These are phyloP conservation scores for Trametes versicolor DNA, from an alignment of 1,284 basidiomycete species.

Conservation along the genomic window DNA sequence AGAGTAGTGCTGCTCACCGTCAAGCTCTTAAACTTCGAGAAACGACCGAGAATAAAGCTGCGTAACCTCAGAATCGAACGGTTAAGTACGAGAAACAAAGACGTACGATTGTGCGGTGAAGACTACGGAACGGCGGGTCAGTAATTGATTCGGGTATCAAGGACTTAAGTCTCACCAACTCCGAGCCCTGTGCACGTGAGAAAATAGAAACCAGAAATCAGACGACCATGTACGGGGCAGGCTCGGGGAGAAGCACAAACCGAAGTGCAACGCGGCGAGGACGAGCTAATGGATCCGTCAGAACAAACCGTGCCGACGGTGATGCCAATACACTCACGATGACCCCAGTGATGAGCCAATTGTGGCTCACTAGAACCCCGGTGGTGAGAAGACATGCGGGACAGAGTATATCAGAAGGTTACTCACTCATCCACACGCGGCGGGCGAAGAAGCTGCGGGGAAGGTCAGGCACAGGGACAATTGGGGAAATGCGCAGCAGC, in stretches of 20 bases:
- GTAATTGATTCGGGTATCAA: not conserved
- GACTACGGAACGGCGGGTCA: conserved; percentile 10
- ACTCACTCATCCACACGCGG: conserved; percentile 44
- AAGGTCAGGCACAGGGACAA: conserved; percentile 5
- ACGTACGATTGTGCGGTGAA: conserved; percentile 44
- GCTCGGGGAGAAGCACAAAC: conserved; percentile 10
- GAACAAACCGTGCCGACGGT: not conserved
- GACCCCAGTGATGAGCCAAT: conserved; percentile 39
- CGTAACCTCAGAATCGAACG: not conserved
- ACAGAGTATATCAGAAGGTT: not conserved
- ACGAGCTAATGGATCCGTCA: conserved; percentile 27
- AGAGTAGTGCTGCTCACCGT: conserved; percentile 31
- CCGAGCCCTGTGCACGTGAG: conserved; percentile 34
- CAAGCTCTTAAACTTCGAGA: conserved; percentile 39
- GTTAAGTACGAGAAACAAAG: not conserved
- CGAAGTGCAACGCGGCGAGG: conserved; percentile 39
- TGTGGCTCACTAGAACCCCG: conserved; percentile 36
- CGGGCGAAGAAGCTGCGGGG: conserved; percentile 44
- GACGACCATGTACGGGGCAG: not conserved
- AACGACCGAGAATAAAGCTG: conserved; percentile 40
- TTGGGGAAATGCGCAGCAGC: not conserved
- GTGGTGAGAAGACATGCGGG: conserved; percentile 17
- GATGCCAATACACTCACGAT: conserved; percentile 35
- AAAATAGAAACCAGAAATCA: not conserved
- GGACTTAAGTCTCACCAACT: conserved; percentile 27